Conservation (phyloP, 2,329 filamentous ascomycete genomes). For the Bisporella sp. region DNA sequence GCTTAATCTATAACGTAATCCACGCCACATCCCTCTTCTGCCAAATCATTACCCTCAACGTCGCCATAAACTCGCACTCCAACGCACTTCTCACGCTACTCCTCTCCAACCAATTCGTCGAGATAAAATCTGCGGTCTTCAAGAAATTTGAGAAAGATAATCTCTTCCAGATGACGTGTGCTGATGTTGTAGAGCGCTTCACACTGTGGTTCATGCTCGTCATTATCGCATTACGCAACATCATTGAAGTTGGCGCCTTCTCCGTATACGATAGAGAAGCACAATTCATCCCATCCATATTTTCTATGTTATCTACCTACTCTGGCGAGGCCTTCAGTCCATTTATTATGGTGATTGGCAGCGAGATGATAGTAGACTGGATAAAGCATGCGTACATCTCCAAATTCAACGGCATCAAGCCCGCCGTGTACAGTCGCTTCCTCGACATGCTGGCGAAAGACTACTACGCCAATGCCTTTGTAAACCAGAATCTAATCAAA, state of each 20-base stretch:
- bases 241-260: conserved; percentile 88
- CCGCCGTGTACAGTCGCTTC: conserved; percentile 80
- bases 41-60: conserved; percentile 95
- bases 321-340: conserved; percentile 86
- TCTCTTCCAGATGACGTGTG: conserved; percentile 90
- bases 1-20: conserved; percentile 78
- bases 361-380: conserved; percentile 94
- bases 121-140: conserved; percentile 97
- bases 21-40: conserved; percentile 90
- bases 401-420: conserved; percentile 97
- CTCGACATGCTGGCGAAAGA: conserved; percentile 94
- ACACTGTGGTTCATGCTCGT: conserved; percentile 96
- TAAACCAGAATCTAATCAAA: conserved; percentile 81
- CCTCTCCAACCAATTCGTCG: conserved; percentile 96
- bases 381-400: conserved; percentile 96
- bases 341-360: conserved; percentile 88
- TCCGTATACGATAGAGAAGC: conserved; percentile 44
- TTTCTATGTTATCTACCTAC: conserved; percentile 82
- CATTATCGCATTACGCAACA: conserved; percentile 92
- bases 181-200: conserved; percentile 93
- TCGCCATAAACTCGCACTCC: conserved; percentile 97
- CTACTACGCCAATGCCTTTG: conserved; percentile 95
- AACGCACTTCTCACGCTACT: conserved; percentile 89
- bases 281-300: conserved; percentile 49
- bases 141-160: conserved; percentile 99